phyloP scores from a whole-genome alignment of 345 rosid genomes.

The Mangifera indica region DNA sequence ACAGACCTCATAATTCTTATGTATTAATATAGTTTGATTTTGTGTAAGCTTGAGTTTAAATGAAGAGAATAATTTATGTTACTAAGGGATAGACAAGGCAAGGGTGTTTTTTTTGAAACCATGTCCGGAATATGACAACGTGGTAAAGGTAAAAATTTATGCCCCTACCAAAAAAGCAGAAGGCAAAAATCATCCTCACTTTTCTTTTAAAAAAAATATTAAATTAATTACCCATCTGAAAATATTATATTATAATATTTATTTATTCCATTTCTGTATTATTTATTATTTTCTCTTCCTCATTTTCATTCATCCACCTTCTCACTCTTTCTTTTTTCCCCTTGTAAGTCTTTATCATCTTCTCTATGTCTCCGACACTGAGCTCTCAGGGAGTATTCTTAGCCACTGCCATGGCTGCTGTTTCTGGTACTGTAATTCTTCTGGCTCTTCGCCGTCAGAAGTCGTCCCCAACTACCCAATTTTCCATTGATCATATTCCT shows the following conservation, averaged over 20 bases:
- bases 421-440: conserved; percentile 73
- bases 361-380: conserved; percentile 47
- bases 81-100: too few relatives aligned
- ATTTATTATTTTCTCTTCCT: background rate
- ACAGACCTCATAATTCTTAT: too few relatives aligned
- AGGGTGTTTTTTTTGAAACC: too few relatives aligned
- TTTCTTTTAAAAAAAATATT: background rate
- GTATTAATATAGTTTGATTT: too few relatives aligned
- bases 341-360: background rate
- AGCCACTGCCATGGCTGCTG: conserved; percentile 80
- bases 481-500: conserved; percentile 29
- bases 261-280: background rate
- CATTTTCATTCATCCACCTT: background rate
- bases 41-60: too few relatives aligned
- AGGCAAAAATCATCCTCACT: too few relatives aligned
- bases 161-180: too few relatives aligned
- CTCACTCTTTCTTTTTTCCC: background rate
- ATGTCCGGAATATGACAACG: too few relatives aligned
- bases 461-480: conserved; percentile 20
- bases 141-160: too few relatives aligned
- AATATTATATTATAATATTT: background rate
- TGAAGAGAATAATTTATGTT: too few relatives aligned
- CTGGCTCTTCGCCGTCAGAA: conserved; percentile 68
- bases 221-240: background rate
- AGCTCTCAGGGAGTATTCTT: conserved; percentile 58